phyloP scores from a whole-genome alignment of 352 stramenopile species.

The Phytophthora chlamydospora region DNA sequence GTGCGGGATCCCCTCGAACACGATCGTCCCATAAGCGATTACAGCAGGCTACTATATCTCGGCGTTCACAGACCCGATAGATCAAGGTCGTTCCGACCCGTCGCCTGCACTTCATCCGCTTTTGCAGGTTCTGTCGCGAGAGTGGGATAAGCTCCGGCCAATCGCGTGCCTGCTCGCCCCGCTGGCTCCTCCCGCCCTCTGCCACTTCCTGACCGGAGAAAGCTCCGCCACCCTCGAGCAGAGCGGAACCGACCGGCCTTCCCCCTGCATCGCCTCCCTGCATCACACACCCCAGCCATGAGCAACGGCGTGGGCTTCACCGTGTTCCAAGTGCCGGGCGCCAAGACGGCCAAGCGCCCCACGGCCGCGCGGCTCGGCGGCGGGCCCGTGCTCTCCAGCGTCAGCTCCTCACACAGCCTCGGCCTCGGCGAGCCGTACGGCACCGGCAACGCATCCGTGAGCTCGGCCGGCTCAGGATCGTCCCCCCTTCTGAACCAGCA shows the following conservation, averaged over 20 bases:
- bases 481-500: conserved; percentile 10
- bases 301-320: conserved; percentile 62
- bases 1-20: conserved; percentile 4
- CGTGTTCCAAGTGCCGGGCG: conserved; percentile 70
- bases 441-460: conserved; percentile 7
- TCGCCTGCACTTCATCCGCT: not conserved
- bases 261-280: not conserved
- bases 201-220: conserved; percentile 15
- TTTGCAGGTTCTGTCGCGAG: not conserved
- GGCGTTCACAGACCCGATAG: no score
- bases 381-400: conserved; percentile 24
- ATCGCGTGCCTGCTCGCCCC: conserved; percentile 4
- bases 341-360: conserved; percentile 37
- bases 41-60: no score
- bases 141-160: not conserved
- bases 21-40: no score
- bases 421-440: conserved; percentile 27
- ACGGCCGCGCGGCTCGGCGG: conserved; percentile 28
- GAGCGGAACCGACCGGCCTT: conserved; percentile 12
- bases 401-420: conserved; percentile 21
- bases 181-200: conserved; percentile 18
- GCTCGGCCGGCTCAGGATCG: conserved; percentile 19
- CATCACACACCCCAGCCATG: conserved; percentile 21
- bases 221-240: conserved; percentile 16
- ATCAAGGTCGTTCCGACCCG: no score